These are phyloP conservation scores for Rhodotorula sp. DNA, from an alignment of 1,284 basidiomycete species.

Conservation along the genomic window DNA sequence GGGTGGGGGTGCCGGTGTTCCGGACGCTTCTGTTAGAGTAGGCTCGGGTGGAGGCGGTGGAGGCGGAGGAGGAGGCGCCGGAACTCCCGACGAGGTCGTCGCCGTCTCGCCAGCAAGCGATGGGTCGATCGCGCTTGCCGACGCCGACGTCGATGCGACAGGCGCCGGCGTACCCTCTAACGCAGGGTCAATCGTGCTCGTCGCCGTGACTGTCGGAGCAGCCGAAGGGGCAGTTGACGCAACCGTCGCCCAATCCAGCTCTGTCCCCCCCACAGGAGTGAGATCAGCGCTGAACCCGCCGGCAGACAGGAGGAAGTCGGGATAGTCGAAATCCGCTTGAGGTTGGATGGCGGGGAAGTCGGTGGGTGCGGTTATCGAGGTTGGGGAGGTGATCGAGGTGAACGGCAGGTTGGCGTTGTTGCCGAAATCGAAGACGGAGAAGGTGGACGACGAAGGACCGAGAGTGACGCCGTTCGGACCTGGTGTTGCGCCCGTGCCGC, in stretches of 20 bases:
- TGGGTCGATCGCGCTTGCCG: too few relatives aligned
- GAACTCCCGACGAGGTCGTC: too few relatives aligned
- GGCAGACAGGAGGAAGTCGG: slow-evolving; percentile 4
- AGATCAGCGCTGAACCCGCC: neutral
- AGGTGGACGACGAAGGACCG: neutral
- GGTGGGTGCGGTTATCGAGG: neutral
- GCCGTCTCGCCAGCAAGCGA: too few relatives aligned
- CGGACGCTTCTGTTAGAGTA: too few relatives aligned
- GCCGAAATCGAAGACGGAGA: neutral
- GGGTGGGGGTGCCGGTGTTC: too few relatives aligned
- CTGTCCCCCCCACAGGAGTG: neutral
- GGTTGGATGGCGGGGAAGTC: neutral
- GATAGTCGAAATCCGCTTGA: slow-evolving; percentile 9
- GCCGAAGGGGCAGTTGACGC: neutral
- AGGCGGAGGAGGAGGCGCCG: too few relatives aligned
- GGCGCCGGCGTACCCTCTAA: too few relatives aligned
- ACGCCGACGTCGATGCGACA: too few relatives aligned
- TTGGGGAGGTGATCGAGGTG: neutral
- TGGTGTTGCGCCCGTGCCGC: neutral
- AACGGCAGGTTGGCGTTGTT: neutral
- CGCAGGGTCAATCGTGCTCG: too few relatives aligned
- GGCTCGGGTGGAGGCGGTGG: too few relatives aligned
- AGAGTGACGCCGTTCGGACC: neutral
- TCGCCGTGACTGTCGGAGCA: too few relatives aligned
- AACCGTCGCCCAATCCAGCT: slow-evolving; percentile 5